Evolutionary conservation across 78 protist species (phyloP).

Genomic region (Chrysochromulina parva): DNA sequence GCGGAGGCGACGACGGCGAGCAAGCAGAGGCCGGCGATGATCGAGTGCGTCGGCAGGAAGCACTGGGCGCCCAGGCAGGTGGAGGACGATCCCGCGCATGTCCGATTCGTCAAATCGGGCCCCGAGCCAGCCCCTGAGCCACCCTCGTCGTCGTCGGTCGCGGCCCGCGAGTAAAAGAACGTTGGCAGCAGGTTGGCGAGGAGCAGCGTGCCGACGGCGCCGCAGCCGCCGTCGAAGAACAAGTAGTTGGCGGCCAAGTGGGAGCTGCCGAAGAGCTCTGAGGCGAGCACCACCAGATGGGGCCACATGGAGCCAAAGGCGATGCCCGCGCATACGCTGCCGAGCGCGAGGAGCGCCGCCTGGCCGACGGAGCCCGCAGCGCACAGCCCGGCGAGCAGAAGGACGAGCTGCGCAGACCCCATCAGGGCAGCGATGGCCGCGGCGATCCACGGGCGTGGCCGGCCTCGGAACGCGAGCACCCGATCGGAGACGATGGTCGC

Average conservation of each 20-base stretch:
- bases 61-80: neutral
- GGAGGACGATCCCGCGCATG: neutral
- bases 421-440: neutral
- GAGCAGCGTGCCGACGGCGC: neutral
- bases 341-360: too few species aligned
- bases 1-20: too few species aligned
- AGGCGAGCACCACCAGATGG: neutral
- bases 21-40: neutral
- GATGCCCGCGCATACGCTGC: too few species aligned
- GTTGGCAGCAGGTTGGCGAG: neutral
- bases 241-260: neutral
- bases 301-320: neutral
- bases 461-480: neutral
- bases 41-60: neutral
- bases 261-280: neutral
- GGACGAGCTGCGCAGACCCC: neutral
- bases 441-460: neutral
- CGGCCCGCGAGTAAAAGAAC: neutral
- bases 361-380: too few species aligned
- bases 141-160: neutral
- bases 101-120: too few species aligned
- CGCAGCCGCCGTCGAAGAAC: slow-evolving; percentile 7
- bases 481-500: neutral
- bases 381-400: too few species aligned
- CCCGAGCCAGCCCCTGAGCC: too few species aligned